Base-by-base conservation (phyloP, 1,284 basidiomycete species). In the Cutaneotrichosporon curvatum region DNA sequence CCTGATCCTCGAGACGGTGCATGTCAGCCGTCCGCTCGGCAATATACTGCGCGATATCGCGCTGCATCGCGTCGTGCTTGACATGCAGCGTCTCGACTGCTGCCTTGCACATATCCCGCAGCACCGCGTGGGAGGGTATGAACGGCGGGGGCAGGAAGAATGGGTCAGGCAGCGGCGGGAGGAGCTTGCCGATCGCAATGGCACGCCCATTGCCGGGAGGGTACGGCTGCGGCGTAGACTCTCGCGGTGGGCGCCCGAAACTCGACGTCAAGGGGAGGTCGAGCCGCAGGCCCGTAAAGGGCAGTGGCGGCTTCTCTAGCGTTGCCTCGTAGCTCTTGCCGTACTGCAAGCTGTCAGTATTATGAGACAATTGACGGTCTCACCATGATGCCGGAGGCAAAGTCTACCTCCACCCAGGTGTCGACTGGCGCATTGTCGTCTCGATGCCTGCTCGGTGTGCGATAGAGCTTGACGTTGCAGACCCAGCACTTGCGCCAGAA, bases 141-240 rank as follows among this genome's bases (percentile, higher is more conserved):
- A 78, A 68, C 45, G 68, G 59, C 43, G 73, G 61, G 45, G 72
- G 60, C 33, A 72, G 57, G 68, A 73, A 74, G 66, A 70, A 70
- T 34, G 65, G 70, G 40, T 71, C 70, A 15, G 61, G 62, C 11
- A 67, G 50, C 2, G 60, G 59, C 0, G 67, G 61, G 31, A 66
- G 48, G 30, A 53, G 51, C 19, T 11, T 31, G 5, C 35, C 35
- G 33, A 43, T 31, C 19, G 31, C 25, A 28, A 7, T 28, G 25
- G 8, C 25, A 7, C 12, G 8, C 12, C 25, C 25, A 12, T 28
- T 28, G 25, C 8, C 12, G 25, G 25, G 25, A 12, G 50, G 43
- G 21, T 51, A 49, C 33, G 48, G 39, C 25, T 40, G 59, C 44
- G 58, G 59, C 36, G 60, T 62, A 18, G 39, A 35, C 6, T 37